Evolutionary conservation across 139 green algal species (phyloP), one percentile per base, ranked within the genome.

Genomic region (Chlorella sorokiniana): DNA sequence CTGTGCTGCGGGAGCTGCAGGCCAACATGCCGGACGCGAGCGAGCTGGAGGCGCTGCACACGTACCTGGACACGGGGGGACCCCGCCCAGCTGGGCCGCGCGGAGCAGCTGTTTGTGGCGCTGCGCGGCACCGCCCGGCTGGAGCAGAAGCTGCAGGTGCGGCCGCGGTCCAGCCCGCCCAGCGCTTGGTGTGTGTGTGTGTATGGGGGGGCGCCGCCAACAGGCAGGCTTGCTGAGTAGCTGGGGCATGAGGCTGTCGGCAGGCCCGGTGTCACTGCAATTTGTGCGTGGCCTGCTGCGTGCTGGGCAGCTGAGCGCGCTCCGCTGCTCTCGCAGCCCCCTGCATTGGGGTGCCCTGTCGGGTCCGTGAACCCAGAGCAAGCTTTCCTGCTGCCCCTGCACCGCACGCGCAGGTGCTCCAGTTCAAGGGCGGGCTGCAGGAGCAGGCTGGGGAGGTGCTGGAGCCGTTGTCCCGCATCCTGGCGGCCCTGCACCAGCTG

Each of bases 41-140:
- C n/a, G 77, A 82, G 45, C 33, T 82, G 64, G 63, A 64, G 37
- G 77, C 63, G 22, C 77, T 82, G 44, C 77, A 82, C 38, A 64
- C 77, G 3, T 82, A 76, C 44, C 45, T 82, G 64, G 77, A 82
- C 64, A n/a, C 41, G 18, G 64, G 77, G 77, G 23, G 33, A 75
- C 40, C 41, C 48, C 0, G 11, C 29, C 31, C 61, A 82, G 45
- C 64, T 82, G 77, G 77, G 77, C 62, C 31, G 31, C 8, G 77
- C 77, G 4, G 77, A 82, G 77, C 77, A 82, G 77, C 62, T 82
- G 64, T 82, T 82, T 82, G 77, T 62, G 77, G 77, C 44, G 44
- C 77, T 82, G 63, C 64, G 63, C 0, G 41, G 20, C 33, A 42
- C 37, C 22, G 20, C 45, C 9, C 62, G 77, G 45, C 44, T 82